Evolutionary conservation across 140 eudicot species (phyloP), one percentile per base, ranked within the genome.

Genomic region (Ambrosia hybrid): DNA sequence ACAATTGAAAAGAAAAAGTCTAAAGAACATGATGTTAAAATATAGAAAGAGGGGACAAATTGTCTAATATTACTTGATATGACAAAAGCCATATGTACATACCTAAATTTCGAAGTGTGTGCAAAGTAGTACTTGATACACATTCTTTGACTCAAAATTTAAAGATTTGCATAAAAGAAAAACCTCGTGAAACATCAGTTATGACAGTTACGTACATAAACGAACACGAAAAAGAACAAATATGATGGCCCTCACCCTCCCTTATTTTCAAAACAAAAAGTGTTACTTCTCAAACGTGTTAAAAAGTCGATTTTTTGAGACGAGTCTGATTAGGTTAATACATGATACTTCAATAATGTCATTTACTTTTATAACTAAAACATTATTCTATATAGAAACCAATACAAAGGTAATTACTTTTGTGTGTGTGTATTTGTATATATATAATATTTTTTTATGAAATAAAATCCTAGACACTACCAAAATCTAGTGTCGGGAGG

Each of bases 21-120:
- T 62, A 73, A 73, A 30, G 83, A 79, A 67, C 69, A 79, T 79
- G 79, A 79, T 79, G 83, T 67, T 79, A 68, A 36, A 51, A 73
- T 67, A 73, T 68, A 52, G 61, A 73, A 73, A 79, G 67, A 3
- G 52, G 72, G 70, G 83, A 79, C 79, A 73, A 79, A 63, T 73
- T 79, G 83, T 73, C 79, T 61, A 67, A 73, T 49, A 59, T 67
- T 48, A 73, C 75, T 67, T 79, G 83, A 79, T 73, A 73, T 79
- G 76, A 73, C 79, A 67, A 79, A 79, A 73, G 75, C 60, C 33
- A 63, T n/a, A 61, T 62, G 49, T 39, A 30, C 67, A 59, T 51
- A 67, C 51, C 26, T 57, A 77, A 57, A 39, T 79, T 49, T 73
- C 67, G 79, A 79, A 79, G 79, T 73, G 68, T 78, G 79, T 79